Conservation (phyloP, 805 yeast species). For the Metschnikowia chrysomelidarum region DNA sequence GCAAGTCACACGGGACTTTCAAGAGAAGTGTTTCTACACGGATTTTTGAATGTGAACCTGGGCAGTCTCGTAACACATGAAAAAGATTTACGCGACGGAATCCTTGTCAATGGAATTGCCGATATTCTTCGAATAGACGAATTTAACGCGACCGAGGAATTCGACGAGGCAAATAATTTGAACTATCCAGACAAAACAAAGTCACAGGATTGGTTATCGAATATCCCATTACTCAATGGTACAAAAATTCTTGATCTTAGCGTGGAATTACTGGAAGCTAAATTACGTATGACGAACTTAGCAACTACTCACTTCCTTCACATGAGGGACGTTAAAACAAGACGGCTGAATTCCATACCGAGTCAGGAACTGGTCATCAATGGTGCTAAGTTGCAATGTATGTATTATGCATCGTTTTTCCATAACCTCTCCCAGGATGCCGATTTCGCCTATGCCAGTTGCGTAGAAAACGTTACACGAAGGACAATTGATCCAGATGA, state of each 20-base stretch:
- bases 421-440: slow-evolving; percentile 18
- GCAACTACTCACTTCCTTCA: slow-evolving; percentile 13
- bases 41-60: slow-evolving; percentile 38
- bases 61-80: slow-evolving; percentile 15
- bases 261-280: slow-evolving; percentile 8
- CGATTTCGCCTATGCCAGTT: slow-evolving; percentile 36
- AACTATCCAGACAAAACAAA: too few relatives aligned
- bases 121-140: slow-evolving; percentile 13
- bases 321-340: slow-evolving; percentile 61
- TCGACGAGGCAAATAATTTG: slow-evolving; percentile 2
- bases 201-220: too few relatives aligned
- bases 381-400: slow-evolving; percentile 57
- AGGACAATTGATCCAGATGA: slow-evolving; percentile 49
- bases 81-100: slow-evolving; percentile 21
- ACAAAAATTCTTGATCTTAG: slow-evolving; percentile 10
- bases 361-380: slow-evolving; percentile 46
- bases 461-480: slow-evolving; percentile 46
- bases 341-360: slow-evolving; percentile 46
- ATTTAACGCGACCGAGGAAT: slow-evolving; percentile 1
- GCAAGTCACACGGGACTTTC: slow-evolving; percentile 51
- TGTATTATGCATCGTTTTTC: slow-evolving; percentile 51
- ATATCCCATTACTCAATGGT: too few relatives aligned
- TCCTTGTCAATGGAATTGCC: slow-evolving; percentile 59
- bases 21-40: slow-evolving; percentile 61
- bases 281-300: slow-evolving; percentile 5